These are phyloP conservation scores for Metschnikowia continentalis DNA, from an alignment of 805 yeast species.

Conservation along the genomic window DNA sequence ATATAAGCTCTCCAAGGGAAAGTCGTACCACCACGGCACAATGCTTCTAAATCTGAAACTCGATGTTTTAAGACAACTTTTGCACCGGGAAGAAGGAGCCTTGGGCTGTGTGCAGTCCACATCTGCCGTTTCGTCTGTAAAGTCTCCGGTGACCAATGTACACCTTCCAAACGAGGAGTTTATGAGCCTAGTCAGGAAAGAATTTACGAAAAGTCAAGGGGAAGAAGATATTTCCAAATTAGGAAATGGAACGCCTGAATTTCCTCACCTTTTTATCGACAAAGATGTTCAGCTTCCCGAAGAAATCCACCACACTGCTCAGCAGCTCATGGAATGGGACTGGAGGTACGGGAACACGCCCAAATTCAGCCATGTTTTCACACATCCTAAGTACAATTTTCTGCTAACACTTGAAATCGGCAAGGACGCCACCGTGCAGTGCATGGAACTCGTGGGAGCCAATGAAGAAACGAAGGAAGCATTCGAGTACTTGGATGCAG, in stretches of 20 bases:
- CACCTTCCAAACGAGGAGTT: slow-evolving; percentile 23
- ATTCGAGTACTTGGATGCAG: slow-evolving; percentile 32
- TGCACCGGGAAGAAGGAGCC: slow-evolving; percentile 44
- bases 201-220: slow-evolving; percentile 34
- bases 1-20: slow-evolving; percentile 74
- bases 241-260: background rate
- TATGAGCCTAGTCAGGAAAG: slow-evolving; percentile 22
- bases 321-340: slow-evolving; percentile 52
- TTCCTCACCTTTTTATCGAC: slow-evolving; percentile 20
- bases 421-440: slow-evolving; percentile 32
- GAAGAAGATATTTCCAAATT: too few species aligned
- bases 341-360: slow-evolving; percentile 84
- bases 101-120: slow-evolving; percentile 42
- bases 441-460: slow-evolving; percentile 17
- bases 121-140: slow-evolving; percentile 68
- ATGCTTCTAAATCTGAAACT: slow-evolving; percentile 74
- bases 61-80: slow-evolving; percentile 51
- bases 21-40: slow-evolving; percentile 93
- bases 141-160: slow-evolving; percentile 73
- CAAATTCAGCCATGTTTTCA: slow-evolving; percentile 52
- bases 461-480: slow-evolving; percentile 7
- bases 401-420: slow-evolving; percentile 43
- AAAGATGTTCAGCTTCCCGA: slow-evolving; percentile 27
- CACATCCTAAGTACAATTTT: slow-evolving; percentile 28
- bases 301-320: slow-evolving; percentile 39